Conservation (phyloP, 1,139 yeast genomes). For the Eremothecium coryli region DNA sequence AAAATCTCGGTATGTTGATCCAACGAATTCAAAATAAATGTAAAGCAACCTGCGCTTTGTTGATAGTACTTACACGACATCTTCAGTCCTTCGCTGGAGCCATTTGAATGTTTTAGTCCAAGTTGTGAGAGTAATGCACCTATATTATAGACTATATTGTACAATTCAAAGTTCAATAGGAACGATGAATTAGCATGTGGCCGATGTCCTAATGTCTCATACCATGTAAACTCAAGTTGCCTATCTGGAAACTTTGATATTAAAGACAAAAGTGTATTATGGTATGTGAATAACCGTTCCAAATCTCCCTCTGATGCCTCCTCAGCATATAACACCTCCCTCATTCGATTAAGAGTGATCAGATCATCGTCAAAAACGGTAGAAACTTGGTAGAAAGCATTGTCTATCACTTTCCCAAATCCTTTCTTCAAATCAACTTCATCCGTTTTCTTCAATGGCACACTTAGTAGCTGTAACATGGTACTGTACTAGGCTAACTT, state of each 20-base stretch:
- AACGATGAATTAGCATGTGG: slow-evolving; percentile 39
- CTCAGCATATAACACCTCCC: slow-evolving; percentile 32
- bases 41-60: slow-evolving; percentile 61
- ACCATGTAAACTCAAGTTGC: slow-evolving; percentile 58
- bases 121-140: slow-evolving; percentile 55
- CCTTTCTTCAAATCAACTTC: slow-evolving; percentile 38
- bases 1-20: slow-evolving; percentile 20
- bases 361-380: slow-evolving; percentile 49
- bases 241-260: slow-evolving; percentile 38
- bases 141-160: slow-evolving; percentile 58
- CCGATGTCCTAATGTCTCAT: slow-evolving; percentile 51
- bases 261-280: slow-evolving; percentile 30
- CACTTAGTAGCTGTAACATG: slow-evolving; percentile 35
- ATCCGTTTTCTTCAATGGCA: slow-evolving; percentile 49
- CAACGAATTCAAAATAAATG: slow-evolving; percentile 30
- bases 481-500: neutral
- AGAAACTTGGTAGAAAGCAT: slow-evolving; percentile 59
- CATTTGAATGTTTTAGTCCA: slow-evolving; percentile 39
- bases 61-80: slow-evolving; percentile 58
- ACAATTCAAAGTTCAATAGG: slow-evolving; percentile 49
- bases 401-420: slow-evolving; percentile 44
- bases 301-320: slow-evolving; percentile 26
- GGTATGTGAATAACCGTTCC: slow-evolving; percentile 31
- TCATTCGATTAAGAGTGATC: slow-evolving; percentile 33
- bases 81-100: slow-evolving; percentile 46